Percentiles rank a stretch among this genome's conserved stretches.
phyloP scores from a whole-genome alignment of 2,329 filamentous ascomycete genomes.

The Paraphoma chrysanthemicola region DNA sequence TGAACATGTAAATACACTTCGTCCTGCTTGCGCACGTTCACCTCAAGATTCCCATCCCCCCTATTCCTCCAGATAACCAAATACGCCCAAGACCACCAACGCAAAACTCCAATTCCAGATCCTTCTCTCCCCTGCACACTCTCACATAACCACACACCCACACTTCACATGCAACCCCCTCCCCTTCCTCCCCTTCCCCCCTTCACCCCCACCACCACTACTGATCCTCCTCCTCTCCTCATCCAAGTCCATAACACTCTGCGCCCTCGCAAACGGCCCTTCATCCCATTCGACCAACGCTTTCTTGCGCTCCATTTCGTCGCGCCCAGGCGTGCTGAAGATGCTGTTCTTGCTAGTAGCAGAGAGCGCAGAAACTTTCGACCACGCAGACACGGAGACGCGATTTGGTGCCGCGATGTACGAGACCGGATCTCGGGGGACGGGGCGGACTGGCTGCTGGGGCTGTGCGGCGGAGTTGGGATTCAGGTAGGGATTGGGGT shows the following conservation, averaged over 20 bases:
- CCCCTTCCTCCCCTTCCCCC: not conserved
- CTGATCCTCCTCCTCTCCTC: conserved; percentile 20
- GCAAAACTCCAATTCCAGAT: not conserved
- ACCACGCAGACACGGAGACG: conserved; percentile 5
- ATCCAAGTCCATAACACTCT: conserved; percentile 23
- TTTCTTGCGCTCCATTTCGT: conserved; percentile 41
- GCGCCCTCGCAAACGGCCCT: conserved; percentile 27
- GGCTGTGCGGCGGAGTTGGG: too few relatives aligned
- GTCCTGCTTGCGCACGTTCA: too few relatives aligned
- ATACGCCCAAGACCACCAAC: too few relatives aligned
- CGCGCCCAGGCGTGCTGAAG: conserved; percentile 37
- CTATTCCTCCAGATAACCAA: too few relatives aligned
- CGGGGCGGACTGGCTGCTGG: too few relatives aligned
- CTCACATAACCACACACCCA: conserved; percentile 5
- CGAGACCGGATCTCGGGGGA: too few relatives aligned
- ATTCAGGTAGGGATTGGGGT: too few relatives aligned
- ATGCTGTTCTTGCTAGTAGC: conserved; percentile 13
- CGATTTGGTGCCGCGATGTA: too few relatives aligned
- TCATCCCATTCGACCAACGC: conserved; percentile 28
- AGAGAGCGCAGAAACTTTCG: conserved; percentile 8
- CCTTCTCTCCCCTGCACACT: not conserved
- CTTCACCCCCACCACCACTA: conserved; percentile 1
- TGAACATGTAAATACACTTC: too few relatives aligned
- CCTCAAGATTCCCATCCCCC: too few relatives aligned
- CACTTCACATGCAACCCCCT: not conserved